Conservation (phyloP, 768 basidiomycete species). For the Rhodotorula paludigena region DNA sequence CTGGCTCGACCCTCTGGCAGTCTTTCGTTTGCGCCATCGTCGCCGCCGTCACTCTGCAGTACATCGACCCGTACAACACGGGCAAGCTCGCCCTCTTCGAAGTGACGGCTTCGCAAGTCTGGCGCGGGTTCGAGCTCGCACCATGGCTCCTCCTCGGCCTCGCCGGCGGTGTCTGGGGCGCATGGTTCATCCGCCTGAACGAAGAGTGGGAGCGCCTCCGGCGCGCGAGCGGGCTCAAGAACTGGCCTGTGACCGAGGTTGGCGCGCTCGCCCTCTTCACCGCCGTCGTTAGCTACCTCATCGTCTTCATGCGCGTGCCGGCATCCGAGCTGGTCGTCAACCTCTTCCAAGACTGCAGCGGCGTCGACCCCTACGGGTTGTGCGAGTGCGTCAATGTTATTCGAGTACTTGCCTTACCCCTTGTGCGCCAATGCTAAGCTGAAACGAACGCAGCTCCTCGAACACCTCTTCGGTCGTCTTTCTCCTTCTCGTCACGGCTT, state of each 20-base stretch:
- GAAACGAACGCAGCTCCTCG: slow-evolving; percentile 41
- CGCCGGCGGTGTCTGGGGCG: slow-evolving; percentile 87
- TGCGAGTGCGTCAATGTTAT: slow-evolving; percentile 56
- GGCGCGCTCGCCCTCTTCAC: slow-evolving; percentile 66
- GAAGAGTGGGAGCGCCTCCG: slow-evolving; percentile 81
- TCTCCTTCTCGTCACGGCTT: slow-evolving; percentile 67
- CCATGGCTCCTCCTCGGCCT: slow-evolving; percentile 81
- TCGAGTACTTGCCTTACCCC: too few species aligned
- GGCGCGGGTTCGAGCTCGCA: slow-evolving; percentile 84
- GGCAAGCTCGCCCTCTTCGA: slow-evolving; percentile 89
- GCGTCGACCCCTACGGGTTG: slow-evolving; percentile 59
- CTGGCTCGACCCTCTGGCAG: slow-evolving; percentile 41
- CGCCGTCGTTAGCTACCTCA: slow-evolving; percentile 73
- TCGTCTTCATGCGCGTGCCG: slow-evolving; percentile 85
- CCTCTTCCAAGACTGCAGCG: slow-evolving; percentile 80
- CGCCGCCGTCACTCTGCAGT: slow-evolving; percentile 72
- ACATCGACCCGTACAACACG: slow-evolving; percentile 88
- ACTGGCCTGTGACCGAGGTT: slow-evolving; percentile 77
- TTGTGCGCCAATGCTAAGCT: not conserved
- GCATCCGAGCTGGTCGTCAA: slow-evolving; percentile 90
- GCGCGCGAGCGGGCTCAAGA: slow-evolving; percentile 68
- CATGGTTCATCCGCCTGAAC: slow-evolving; percentile 87
- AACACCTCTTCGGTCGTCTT: slow-evolving; percentile 60
- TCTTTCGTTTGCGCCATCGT: slow-evolving; percentile 77
- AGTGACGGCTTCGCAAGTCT: slow-evolving; percentile 70